Evolutionary conservation across 345 rosid species (phyloP), one percentile per base, ranked within the genome.

Genomic region (Microcos paniculata): DNA sequence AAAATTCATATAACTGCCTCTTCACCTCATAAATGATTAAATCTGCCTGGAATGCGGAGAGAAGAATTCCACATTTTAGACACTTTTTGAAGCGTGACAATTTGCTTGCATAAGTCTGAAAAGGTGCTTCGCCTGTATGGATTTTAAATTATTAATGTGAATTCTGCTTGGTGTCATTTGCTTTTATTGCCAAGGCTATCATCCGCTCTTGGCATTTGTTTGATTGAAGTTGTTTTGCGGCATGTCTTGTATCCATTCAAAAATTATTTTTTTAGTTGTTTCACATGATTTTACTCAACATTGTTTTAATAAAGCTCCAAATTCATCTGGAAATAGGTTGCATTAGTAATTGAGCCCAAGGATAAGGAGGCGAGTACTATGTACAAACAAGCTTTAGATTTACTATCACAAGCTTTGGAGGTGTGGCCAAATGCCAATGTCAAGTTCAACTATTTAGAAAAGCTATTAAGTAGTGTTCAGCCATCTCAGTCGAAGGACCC

Each of bases 351-450:
- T 83, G 99, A 96, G 85, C 97, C 99, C n/a, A 96, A 92, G 91
- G 99, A 91, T 77, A 94, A 90, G 87, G 99, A 96, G 86, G 88
- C 96, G 76, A 92, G 84, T 83, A 79, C 80, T 15, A 90, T 96
- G 98, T 96, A 96, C 80, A 92, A 87, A 82, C 98, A 96, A 78
- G 99, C 97, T 73, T 80, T 96, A 65, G 98, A 92, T 73, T 83
- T 96, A 78, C 97, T 96, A 73, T 96, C 99, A 33, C 92, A 89
- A 80, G 99, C 98, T 80, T 83, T 96, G 81, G 98, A 93, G 83
- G 98, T 96, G 83, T 96, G 99, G 98, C 98, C 98, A 67, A 92
- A 82, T 85, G 98, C 96, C 58, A 96, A 96, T 83, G 98, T 96
- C 72, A 93, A 96, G 83, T 94, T 96, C 86, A 96, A 93, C 87